Base-by-base conservation (phyloP, 192 early-diverging fungal genomes). In the Gonapodya sp. region DNA sequence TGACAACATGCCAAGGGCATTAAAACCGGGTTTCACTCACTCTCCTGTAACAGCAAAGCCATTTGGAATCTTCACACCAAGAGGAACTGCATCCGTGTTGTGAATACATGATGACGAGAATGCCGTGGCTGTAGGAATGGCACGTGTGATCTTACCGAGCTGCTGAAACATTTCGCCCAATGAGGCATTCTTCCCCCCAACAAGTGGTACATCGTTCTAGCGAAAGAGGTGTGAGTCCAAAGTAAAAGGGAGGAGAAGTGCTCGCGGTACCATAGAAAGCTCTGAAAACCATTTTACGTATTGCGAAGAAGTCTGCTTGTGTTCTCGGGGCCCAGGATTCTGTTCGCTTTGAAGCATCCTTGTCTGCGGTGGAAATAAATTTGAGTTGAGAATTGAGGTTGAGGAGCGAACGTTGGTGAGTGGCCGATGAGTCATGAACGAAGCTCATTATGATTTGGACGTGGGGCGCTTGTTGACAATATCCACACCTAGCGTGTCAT, bases 11-110 rank as follows among this genome's bases (percentile, higher is more conserved):
- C n/a, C n/a, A n/a, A n/a, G n/a, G n/a, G n/a, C n/a, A n/a, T n/a
- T n/a, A n/a, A n/a, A n/a, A n/a, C n/a, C n/a, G n/a, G n/a, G 24
- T 16, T 8, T 64, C 46, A 64, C 46, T 64, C 46, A 64, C 46
- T 64, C 46, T 64, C 75, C 75, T 33, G 75, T 77, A 33, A 77
- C 75, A 8, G 75, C 75, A 34, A 77, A 77, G 8, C 75, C 75
- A 33, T 77, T 34, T 16, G 75, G 75, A 2, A 77, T 34, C 30
- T 34, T 18, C 8, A 77, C 75, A 34, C 75, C 75, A 24, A 64
- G 8, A 8, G 46, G 46, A 64, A 64, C 46, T 64, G 46, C 8
- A n/a, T n/a, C n/a, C n/a, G n/a, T n/a, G n/a, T n/a, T n/a, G n/a
- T n/a, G n/a, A n/a, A n/a, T n/a, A n/a, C n/a, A n/a, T n/a, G n/a